A percentile compares a stretch with the other conserved stretches of the same genome.
phyloP scores from a whole-genome alignment of 176 grass and related monocot genomes.

The Cenchrus purpureus region DNA sequence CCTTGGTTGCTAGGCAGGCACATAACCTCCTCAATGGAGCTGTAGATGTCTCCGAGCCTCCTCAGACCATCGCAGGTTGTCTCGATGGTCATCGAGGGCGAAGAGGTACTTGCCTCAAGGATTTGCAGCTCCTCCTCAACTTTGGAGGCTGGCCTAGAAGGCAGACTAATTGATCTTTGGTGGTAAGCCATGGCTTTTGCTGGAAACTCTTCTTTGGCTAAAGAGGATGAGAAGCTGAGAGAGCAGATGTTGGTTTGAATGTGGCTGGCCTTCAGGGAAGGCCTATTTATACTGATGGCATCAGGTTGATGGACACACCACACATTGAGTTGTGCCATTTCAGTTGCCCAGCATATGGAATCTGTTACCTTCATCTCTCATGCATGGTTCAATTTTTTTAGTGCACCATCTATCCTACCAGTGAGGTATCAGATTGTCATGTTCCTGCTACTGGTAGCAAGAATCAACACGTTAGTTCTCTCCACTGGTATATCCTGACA shows the following conservation, averaged over 20 bases:
- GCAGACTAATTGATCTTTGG: slow-evolving; percentile 56
- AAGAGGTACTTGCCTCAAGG: slow-evolving; percentile 43
- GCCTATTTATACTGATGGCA: slow-evolving; percentile 48
- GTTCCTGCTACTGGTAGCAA: slow-evolving; percentile 37
- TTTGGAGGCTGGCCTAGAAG: slow-evolving; percentile 46
- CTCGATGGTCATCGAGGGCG: slow-evolving; percentile 23
- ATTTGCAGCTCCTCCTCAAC: slow-evolving; percentile 52
- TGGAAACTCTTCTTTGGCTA: slow-evolving; percentile 20
- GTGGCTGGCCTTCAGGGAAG: slow-evolving; percentile 10
- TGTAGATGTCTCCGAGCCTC: slow-evolving; percentile 49
- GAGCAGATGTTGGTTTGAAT: slow-evolving; percentile 23
- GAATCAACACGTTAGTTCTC: slow-evolving; percentile 40
- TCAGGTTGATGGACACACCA: background rate
- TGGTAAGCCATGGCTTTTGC: slow-evolving; percentile 48
- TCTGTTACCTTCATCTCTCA: background rate
- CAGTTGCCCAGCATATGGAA: slow-evolving; percentile 23
- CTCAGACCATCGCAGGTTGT: slow-evolving; percentile 44
- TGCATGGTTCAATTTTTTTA: background rate
- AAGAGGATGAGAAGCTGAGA: slow-evolving; percentile 11
- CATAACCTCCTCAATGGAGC: slow-evolving; percentile 49
- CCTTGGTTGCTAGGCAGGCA: slow-evolving; percentile 50
- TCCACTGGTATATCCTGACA: slow-evolving; percentile 21
- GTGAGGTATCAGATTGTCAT: slow-evolving; percentile 33
- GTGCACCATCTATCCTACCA: background rate
- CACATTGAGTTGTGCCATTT: background rate